Conservation (phyloP, 306 rosid species). For the Mimosa bimucronata region DNA sequence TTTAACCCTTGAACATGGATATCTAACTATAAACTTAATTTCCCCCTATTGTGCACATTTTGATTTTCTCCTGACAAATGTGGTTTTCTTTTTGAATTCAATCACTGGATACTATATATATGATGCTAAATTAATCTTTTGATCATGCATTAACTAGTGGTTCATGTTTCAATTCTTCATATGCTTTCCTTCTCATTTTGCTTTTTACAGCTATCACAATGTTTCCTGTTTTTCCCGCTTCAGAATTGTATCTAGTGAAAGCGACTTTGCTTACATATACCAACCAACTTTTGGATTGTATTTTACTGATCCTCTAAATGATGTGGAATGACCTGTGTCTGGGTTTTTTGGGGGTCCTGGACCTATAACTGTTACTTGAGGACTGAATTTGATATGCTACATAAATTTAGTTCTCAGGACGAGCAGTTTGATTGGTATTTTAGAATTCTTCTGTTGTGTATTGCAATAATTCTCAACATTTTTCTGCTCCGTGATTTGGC, state of each 20-base stretch:
- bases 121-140: not conserved
- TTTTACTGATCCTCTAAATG: not conserved
- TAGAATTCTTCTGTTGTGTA: too few species aligned
- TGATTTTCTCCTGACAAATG: not conserved
- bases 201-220: not conserved
- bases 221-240: not conserved
- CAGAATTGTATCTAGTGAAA: not conserved
- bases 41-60: not conserved
- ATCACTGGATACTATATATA: not conserved
- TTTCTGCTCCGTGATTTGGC: not conserved
- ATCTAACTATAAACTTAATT: not conserved
- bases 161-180: slow-evolving; percentile 14
- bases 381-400: too few species aligned
- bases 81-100: not conserved
- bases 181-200: not conserved
- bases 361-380: not conserved
- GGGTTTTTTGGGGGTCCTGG: not conserved
- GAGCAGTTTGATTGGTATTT: too few species aligned
- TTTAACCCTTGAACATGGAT: not conserved
- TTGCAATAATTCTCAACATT: not conserved
- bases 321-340: slow-evolving; percentile 2
- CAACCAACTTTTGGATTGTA: not conserved
- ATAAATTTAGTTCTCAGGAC: too few species aligned
- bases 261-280: not conserved
- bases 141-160: not conserved